phyloP scores from a whole-genome alignment of 1,284 basidiomycete species.

The Meripilus lineatus region DNA sequence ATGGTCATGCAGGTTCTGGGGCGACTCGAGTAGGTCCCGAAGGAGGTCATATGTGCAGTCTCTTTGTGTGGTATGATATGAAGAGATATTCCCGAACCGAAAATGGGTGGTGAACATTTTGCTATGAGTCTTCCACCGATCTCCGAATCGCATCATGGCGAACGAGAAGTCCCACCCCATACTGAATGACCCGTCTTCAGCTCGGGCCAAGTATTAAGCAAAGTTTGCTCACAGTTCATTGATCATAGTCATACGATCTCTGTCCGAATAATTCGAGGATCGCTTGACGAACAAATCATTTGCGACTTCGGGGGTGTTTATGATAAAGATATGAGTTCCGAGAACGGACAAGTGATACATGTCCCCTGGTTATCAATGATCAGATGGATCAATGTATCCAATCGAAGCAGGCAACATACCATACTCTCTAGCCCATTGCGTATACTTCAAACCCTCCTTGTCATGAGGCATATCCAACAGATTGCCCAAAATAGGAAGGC shows the following conservation, averaged over 20 bases:
- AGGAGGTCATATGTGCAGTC: slow-evolving; percentile 28
- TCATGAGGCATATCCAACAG: slow-evolving; percentile 6
- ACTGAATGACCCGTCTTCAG: slow-evolving; percentile 18
- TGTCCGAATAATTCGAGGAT: slow-evolving; percentile 13
- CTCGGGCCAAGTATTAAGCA: neutral
- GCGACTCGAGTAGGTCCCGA: slow-evolving; percentile 32
- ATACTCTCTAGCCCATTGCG: slow-evolving; percentile 6
- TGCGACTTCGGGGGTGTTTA: slow-evolving; percentile 12
- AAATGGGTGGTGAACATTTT: slow-evolving; percentile 45
- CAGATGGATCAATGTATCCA: neutral
- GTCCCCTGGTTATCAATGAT: slow-evolving; percentile 11
- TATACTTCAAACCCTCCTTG: neutral
- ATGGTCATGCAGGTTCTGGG: slow-evolving; percentile 35
- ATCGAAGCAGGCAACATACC: neutral
- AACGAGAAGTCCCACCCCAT: slow-evolving; percentile 52
- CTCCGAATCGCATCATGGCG: slow-evolving; percentile 47
- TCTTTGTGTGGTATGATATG: slow-evolving; percentile 27
- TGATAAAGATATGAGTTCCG: slow-evolving; percentile 11
- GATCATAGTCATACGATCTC: slow-evolving; percentile 6
- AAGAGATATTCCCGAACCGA: slow-evolving; percentile 29
- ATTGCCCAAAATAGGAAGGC: slow-evolving; percentile 8
- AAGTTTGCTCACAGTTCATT: slow-evolving; percentile 4
- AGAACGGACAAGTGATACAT: slow-evolving; percentile 10
- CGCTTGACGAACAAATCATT: slow-evolving; percentile 12
- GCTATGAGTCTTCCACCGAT: slow-evolving; percentile 44